Evolutionary conservation across 2,329 filamentous ascomycete genomes (phyloP), one percentile per base, ranked within the genome.

Genomic region (Colletotrichum sojae): DNA sequence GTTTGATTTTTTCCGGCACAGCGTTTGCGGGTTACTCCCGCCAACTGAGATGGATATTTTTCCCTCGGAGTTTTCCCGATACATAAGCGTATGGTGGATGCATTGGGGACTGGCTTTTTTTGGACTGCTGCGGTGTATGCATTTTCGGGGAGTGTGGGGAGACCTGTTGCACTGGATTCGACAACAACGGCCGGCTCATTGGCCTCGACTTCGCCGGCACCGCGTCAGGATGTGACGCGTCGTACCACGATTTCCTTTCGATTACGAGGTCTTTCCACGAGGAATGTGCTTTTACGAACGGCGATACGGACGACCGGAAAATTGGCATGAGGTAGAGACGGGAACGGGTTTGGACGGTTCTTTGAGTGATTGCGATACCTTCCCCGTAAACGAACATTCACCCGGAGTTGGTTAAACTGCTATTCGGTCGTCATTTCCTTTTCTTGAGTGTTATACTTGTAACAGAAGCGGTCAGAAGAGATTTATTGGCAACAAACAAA

Each of bases 101-200:
- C 69, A 71, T 71, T 71, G 69, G 69, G 69, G 39, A 62, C 45
- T 40, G 66, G 56, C 27, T 64, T 68, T 62, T 51, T 25, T 70
- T 53, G 59, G 70, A 66, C 46, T 40, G 69, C 58, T 62, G 25
- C 51, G 53, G 53, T 70, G 56, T 71, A 49, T 62, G 53, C 66
- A 71, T 67, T 71, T 63, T 56, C 45, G 54, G 61, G 51, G 54
- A 49, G 40, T 48, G 55, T 18, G 48, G 51, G 52, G 36, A 54
- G 36, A 54, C 31, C 18, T 48, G 46, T 53, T 52, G 62, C 40
- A 10, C 31, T 36, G 31, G 66, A 57, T 63, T 48, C 57, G 64
- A 61, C 36, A 62, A 63, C 31, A 36, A 36, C 2, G 2, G 8
- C 27, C 9, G 31, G 8, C 4, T 25, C 22, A 4, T 3, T 3